Evolutionary conservation across 2,329 filamentous ascomycete genomes (phyloP).

Genomic region (Xylariaceae sp.): DNA sequence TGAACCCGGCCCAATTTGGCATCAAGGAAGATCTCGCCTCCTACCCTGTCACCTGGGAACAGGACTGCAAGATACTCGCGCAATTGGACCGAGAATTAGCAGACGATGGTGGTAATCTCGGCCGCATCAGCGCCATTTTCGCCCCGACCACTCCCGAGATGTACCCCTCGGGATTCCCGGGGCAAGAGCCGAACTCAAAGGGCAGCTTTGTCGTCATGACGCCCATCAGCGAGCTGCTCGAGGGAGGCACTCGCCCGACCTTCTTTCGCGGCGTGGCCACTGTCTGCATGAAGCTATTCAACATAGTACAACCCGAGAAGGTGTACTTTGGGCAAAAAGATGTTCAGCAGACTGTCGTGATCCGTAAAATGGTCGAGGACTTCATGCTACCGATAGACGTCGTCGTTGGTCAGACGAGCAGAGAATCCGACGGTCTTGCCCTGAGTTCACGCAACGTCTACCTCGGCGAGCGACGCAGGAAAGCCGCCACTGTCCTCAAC

Average conservation of each 20-base stretch:
- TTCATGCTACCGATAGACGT: conserved; percentile 77
- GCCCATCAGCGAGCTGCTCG: conserved; percentile 74
- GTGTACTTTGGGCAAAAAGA: conserved; percentile 98
- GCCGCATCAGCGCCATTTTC: conserved; percentile 77
- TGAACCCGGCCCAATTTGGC: conserved; percentile 97
- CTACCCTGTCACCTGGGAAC: conserved; percentile 87
- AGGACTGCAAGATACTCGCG: conserved; percentile 65
- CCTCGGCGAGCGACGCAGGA: conserved; percentile 70
- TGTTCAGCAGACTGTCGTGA: conserved; percentile 89
- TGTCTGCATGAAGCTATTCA: conserved; percentile 91
- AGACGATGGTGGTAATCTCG: conserved; percentile 54
- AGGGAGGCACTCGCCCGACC: conserved; percentile 81
- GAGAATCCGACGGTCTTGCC: conserved; percentile 79
- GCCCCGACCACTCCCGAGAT: conserved; percentile 78
- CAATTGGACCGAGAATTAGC: conserved; percentile 69
- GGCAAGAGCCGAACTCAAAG: conserved; percentile 66
- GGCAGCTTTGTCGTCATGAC: conserved; percentile 92
- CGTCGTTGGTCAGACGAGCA: conserved; percentile 67
- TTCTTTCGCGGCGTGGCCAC: conserved; percentile 97
- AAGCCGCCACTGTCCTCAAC: conserved; percentile 67
- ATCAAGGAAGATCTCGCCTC: conserved; percentile 79
- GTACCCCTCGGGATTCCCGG: conserved; percentile 79
- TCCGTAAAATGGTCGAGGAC: conserved; percentile 81
- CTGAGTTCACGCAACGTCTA: conserved; percentile 94
- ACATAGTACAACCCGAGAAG: conserved; percentile 70